Conservation (phyloP, 768 basidiomycete species). For the Lactarius indigo region DNA sequence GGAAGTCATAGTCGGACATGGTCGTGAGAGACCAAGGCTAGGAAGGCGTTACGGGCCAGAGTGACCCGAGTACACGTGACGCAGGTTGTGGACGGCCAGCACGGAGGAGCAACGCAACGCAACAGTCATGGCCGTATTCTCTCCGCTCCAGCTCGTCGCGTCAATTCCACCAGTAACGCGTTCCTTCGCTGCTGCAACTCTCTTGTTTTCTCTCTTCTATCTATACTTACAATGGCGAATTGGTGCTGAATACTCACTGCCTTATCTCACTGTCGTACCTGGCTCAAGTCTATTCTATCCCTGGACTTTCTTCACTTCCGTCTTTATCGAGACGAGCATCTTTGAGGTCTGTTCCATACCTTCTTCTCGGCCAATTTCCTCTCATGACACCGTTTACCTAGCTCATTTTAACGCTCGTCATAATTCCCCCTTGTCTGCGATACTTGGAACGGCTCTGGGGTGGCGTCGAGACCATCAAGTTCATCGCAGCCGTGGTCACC, state of each 20-base stretch:
- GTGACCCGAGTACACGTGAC: not conserved
- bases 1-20: conserved; percentile 85
- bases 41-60: not conserved
- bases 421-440: conserved; percentile 77
- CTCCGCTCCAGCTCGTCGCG: conserved; percentile 62
- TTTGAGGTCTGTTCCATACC: conserved; percentile 64
- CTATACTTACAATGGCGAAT: conserved; percentile 61
- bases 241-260: conserved; percentile 38
- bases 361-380: not conserved
- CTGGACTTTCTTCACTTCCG: conserved; percentile 91
- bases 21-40: not conserved
- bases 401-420: conserved; percentile 73
- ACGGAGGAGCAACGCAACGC: not conserved
- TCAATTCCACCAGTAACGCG: conserved; percentile 81
- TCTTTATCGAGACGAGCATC: conserved; percentile 78
- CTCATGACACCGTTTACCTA: conserved; percentile 34
- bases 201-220: conserved; percentile 56
- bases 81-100: not conserved
- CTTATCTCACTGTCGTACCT: conserved; percentile 78
- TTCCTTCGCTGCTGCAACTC: conserved; percentile 58
- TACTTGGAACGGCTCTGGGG: conserved; percentile 98
- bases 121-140: conserved; percentile 65
- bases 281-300: conserved; percentile 80
- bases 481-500: conserved; percentile 74
- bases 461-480: conserved; percentile 76